Percentiles rank a stretch among this genome's conserved stretches.
Conservation (phyloP, 306 rosid species). For the Crotalaria pallida region DNA sequence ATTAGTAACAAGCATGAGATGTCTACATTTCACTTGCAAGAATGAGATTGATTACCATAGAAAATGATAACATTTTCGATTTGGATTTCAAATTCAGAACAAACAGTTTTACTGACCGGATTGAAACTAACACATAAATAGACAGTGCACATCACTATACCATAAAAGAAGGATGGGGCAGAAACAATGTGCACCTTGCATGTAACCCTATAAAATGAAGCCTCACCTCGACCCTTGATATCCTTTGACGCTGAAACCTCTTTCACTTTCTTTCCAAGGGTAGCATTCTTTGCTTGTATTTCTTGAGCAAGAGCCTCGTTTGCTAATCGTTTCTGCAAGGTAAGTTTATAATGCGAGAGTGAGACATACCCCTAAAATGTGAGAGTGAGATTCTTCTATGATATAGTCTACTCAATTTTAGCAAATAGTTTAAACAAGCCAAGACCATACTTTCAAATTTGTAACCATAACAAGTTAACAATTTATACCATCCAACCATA, state of each 20-base stretch:
- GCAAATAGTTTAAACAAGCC: neutral
- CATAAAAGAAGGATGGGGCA: constrained; percentile 21
- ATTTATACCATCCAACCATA: neutral
- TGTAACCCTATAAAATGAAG: constrained; percentile 87
- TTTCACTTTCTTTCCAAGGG: constrained; percentile 76
- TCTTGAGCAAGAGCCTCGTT: constrained; percentile 86
- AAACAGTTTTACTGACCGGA: neutral
- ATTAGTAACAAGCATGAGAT: constrained; percentile 19
- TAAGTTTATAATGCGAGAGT: constrained; percentile 10
- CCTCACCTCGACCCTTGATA: constrained; percentile 81
- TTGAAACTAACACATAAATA: neutral
- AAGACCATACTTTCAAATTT: neutral
- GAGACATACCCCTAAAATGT: constrained; percentile 6
- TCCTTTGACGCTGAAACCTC: constrained; percentile 60
- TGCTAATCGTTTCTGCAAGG: constrained; percentile 66
- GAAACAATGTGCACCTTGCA: constrained; percentile 61
- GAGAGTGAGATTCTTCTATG: neutral
- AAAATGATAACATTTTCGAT: neutral
- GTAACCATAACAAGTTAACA: neutral
- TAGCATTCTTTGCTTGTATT: constrained; percentile 69
- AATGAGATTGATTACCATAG: constrained; percentile 10
- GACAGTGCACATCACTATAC: neutral
- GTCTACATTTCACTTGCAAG: neutral
- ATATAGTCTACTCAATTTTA: neutral
- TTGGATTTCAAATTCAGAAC: constrained; percentile 12